phyloP scores from a whole-genome alignment of 441 rosid species.

The Metrosideros polymorpha region DNA sequence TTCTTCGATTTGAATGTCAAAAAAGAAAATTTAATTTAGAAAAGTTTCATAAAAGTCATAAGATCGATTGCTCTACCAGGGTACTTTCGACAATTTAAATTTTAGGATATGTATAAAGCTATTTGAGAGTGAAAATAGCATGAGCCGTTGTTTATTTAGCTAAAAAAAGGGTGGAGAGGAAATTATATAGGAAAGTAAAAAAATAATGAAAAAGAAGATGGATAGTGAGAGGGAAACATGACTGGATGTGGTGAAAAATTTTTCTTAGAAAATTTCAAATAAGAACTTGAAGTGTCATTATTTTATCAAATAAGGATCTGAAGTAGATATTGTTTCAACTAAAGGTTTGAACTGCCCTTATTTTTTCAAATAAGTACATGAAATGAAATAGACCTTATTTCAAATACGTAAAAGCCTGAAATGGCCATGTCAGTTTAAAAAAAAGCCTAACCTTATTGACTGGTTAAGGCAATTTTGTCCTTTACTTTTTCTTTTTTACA shows the following conservation, averaged over 20 bases:
- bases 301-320: no score
- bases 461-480: no score
- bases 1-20: background rate
- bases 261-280: no score
- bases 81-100: background rate
- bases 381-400: no score
- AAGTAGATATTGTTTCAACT: no score
- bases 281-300: no score
- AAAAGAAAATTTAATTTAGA: accelerated
- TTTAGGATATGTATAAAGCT: background rate
- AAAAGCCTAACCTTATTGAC: no score
- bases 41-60: background rate
- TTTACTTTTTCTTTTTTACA: no score
- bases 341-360: no score
- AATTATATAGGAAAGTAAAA: background rate
- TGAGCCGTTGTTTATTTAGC: background rate
- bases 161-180: background rate
- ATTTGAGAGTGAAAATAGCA: background rate
- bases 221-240: background rate
- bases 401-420: no score
- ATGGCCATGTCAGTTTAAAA: no score
- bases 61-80: background rate
- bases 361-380: no score
- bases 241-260: background rate
- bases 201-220: background rate